Evolutionary conservation across 306 rosid genomes (phyloP).

Genomic region (Echinosophora koreensis): DNA sequence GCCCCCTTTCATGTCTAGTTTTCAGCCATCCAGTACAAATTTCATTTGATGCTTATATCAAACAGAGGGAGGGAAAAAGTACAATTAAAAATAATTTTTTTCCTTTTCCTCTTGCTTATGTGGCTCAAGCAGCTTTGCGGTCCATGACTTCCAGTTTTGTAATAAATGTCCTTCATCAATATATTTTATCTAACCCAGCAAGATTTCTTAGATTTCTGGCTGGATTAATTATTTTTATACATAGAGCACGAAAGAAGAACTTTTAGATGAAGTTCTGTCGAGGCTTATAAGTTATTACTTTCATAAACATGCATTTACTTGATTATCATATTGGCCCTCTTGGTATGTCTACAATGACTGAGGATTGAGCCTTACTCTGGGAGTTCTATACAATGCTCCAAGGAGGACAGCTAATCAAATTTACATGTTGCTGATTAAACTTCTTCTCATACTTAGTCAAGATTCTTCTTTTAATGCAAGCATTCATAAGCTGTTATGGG

Average conservation of each 20-base stretch:
- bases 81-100: no score
- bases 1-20: neutral
- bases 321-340: constrained; percentile 36
- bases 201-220: constrained; percentile 14
- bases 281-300: constrained; percentile 26
- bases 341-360: constrained; percentile 24
- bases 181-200: constrained; percentile 15
- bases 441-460: constrained; percentile 96
- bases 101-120: neutral
- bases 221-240: constrained; percentile 29
- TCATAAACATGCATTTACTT: constrained; percentile 22
- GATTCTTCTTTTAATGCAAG: constrained; percentile 98
- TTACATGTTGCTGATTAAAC: constrained; percentile 93
- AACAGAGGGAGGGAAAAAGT: no score
- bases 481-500: constrained; percentile 92
- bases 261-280: constrained; percentile 4
- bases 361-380: constrained; percentile 55
- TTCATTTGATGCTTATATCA: no score
- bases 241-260: constrained; percentile 36
- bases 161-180: neutral
- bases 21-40: constrained; percentile 14
- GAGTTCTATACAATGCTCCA: constrained; percentile 90
- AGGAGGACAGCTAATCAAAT: constrained; percentile 91
- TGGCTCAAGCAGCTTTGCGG: constrained; percentile 14
- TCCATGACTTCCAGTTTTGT: constrained; percentile 9